A percentile compares a stretch with the other conserved stretches of the same genome.
These are phyloP conservation scores for Neoascochyta sp. DNA, from an alignment of 2,329 filamentous ascomycete species.

Conservation along the genomic window DNA sequence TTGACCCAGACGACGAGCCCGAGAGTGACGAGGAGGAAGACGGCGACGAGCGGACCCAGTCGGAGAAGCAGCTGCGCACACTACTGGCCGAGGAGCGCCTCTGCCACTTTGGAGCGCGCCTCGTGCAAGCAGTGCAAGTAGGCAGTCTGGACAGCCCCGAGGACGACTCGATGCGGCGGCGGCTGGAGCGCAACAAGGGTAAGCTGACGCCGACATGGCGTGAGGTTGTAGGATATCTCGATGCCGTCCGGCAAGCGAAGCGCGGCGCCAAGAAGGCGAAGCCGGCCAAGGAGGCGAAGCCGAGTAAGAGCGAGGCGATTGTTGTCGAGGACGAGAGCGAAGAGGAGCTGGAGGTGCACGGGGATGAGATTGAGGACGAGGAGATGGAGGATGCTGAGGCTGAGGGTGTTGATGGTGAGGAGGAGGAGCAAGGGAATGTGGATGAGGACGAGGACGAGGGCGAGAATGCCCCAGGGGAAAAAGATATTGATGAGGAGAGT, in stretches of 20 bases:
- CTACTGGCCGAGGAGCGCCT: conserved; percentile 80
- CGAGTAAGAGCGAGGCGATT: conserved; percentile 41
- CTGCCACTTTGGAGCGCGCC: conserved; percentile 79
- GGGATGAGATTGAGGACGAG: conserved; percentile 34
- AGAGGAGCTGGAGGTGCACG: conserved; percentile 26
- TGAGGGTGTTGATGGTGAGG: conserved; percentile 41
- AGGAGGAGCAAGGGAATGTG: conserved; percentile 27
- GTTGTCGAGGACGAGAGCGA: conserved; percentile 33
- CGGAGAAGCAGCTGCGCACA: conserved; percentile 58
- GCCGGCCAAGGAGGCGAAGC: conserved; percentile 44
- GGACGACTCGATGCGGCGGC: conserved; percentile 57
- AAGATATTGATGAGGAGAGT: conserved; percentile 42
- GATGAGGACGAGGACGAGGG: conserved; percentile 39
- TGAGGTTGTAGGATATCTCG: conserved; percentile 76
- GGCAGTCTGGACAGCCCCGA: conserved; percentile 63
- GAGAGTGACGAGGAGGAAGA: conserved; percentile 55
- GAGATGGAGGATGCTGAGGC: conserved; percentile 42
- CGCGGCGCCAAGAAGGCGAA: conserved; percentile 13
- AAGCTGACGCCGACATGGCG: conserved; percentile 81
- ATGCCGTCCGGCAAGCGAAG: conserved; percentile 50
- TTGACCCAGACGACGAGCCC: conserved; percentile 64
- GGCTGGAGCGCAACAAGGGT: conserved; percentile 74
- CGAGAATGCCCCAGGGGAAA: conserved; percentile 40
- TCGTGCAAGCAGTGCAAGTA: conserved; percentile 75
- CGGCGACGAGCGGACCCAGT: conserved; percentile 37